Evolutionary conservation across 1,139 yeast species (phyloP).

Genomic region (Kazachstania sp.): DNA sequence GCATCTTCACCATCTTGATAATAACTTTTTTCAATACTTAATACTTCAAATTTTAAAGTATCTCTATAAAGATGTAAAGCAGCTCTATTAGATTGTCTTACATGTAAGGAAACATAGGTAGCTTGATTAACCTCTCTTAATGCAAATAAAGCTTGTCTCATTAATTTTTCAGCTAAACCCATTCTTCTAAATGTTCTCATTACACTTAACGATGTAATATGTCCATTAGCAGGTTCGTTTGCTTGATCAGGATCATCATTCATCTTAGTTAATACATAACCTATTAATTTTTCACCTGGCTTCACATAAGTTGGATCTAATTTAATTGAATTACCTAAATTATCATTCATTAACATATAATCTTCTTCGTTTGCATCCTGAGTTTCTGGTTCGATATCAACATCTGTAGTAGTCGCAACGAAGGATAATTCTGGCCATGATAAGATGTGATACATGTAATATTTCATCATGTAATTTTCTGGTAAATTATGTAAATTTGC

Average conservation of each 20-base stretch:
- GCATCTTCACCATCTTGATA: slow-evolving; percentile 99
- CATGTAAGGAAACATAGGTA: slow-evolving; percentile 82
- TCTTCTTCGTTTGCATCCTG: slow-evolving; percentile 27
- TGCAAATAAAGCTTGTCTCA: slow-evolving; percentile 77
- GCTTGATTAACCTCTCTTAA: slow-evolving; percentile 79
- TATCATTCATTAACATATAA: slow-evolving; percentile 19
- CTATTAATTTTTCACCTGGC: slow-evolving; percentile 73
- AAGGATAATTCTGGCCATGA: slow-evolving; percentile 98
- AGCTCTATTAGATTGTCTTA: slow-evolving; percentile 86
- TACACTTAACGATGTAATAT: slow-evolving; percentile 86
- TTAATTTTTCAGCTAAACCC: slow-evolving; percentile 90
- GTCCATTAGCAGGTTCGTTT: slow-evolving; percentile 79
- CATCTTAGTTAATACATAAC: slow-evolving; percentile 93
- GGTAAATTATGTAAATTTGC: slow-evolving; percentile 90
- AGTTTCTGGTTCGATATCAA: slow-evolving; percentile 31
- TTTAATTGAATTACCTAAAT: slow-evolving; percentile 23
- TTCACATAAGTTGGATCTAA: slow-evolving; percentile 50
- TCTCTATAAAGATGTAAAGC: slow-evolving; percentile 88
- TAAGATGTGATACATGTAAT: slow-evolving; percentile 84
- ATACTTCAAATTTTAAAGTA: slow-evolving; percentile 72
- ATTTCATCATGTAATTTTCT: slow-evolving; percentile 86
- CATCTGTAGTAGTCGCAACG: slow-evolving; percentile 74
- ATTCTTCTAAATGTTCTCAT: slow-evolving; percentile 92
- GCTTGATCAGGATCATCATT: slow-evolving; percentile 73
- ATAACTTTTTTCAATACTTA: slow-evolving; percentile 73